Base-by-base conservation (phyloP, 2,329 filamentous ascomycete genomes). In the Nigrograna mackinnonii region DNA sequence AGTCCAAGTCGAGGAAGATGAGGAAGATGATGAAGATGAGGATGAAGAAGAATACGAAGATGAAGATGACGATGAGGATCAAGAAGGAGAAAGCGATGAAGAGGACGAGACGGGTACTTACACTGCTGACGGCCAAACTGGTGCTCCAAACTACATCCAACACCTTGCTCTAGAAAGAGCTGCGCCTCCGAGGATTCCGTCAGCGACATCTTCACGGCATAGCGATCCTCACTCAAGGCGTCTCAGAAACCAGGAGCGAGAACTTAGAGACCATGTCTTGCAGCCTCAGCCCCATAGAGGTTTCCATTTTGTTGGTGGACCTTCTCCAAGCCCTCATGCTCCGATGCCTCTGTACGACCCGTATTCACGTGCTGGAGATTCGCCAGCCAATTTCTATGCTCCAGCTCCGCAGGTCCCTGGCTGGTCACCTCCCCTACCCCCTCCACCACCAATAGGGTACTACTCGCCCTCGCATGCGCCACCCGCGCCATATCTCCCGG, bases 261-360 rank as follows among this genome's bases (percentile, higher is more conserved):
- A 66, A 21, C 46, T 66, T n/a, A 52, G 57, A 21, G 56, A 60
- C 33, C 65, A 70, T 40, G 49, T 68, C 12, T 44, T 68, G 6
- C 62, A 68, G 34, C 67, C 67, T 24, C 62, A 64, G 44, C 65
- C 67, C 9, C 59, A 64, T 12, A 50, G 58, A 35, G 56, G 58
- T 22, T 58, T 65, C 32, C 60, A 61, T 32, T 60, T 62, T 38
- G 47, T 49, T 20, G 58, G 52, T 30, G 55, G 45, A 3, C 44
- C 56, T 19, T 63, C 62, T 30, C 53, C 60, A 16, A 44, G 53
- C 19, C 38, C 48, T 11, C 50, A 54, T 5, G 48, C 57, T 22
- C 37, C 60, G 19, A 55, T 62, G 48, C 61, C 65, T 12, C 28
- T 62, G 26, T 62, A 65, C 39, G 59, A 62, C 30, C 49, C 58